A percentile compares a stretch with the other conserved stretches of the same genome.
Evolutionary conservation across 2,329 filamentous ascomycete genomes (phyloP).

Genomic region (Endoconidiophora polonica): DNA sequence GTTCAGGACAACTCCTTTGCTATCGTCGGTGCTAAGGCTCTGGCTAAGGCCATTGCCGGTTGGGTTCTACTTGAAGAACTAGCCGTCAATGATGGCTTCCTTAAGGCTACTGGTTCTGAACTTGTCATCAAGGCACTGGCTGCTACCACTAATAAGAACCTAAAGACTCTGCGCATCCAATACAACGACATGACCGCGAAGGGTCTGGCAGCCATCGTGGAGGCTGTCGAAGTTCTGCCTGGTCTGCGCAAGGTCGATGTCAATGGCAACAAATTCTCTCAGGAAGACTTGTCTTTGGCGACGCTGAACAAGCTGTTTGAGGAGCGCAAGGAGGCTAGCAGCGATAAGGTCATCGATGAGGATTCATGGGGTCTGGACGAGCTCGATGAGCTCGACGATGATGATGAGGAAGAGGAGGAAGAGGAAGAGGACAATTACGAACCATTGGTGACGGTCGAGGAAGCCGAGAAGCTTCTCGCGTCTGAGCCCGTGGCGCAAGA

Average conservation of each 20-base stretch:
- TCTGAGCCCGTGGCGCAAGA: slow-evolving; percentile 54
- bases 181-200: slow-evolving; percentile 84
- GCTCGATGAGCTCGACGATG: slow-evolving; percentile 70
- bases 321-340: slow-evolving; percentile 58
- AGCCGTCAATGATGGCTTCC: slow-evolving; percentile 73
- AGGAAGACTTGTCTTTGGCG: slow-evolving; percentile 61
- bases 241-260: slow-evolving; percentile 73
- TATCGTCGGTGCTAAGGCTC: slow-evolving; percentile 55
- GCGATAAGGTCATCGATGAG: slow-evolving; percentile 51
- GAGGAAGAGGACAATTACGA: slow-evolving; percentile 50
- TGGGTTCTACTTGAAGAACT: slow-evolving; percentile 71
- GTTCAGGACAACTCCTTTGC: slow-evolving; percentile 98
- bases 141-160: slow-evolving; percentile 58
- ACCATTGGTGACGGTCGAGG: slow-evolving; percentile 39
- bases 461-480: slow-evolving; percentile 53
- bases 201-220: slow-evolving; percentile 54
- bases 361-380: slow-evolving; percentile 75
- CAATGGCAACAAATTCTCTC: slow-evolving; percentile 88
- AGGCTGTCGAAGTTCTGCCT: slow-evolving; percentile 55
- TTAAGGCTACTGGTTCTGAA: slow-evolving; percentile 61
- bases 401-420: slow-evolving; percentile 44
- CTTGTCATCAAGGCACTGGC: slow-evolving; percentile 57
- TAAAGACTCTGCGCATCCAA: slow-evolving; percentile 70
- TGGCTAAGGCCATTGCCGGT: slow-evolving; percentile 54
- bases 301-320: slow-evolving; percentile 56